These are phyloP conservation scores for Sclerotinia minor DNA, from an alignment of 2,329 filamentous ascomycete species.

Conservation along the genomic window DNA sequence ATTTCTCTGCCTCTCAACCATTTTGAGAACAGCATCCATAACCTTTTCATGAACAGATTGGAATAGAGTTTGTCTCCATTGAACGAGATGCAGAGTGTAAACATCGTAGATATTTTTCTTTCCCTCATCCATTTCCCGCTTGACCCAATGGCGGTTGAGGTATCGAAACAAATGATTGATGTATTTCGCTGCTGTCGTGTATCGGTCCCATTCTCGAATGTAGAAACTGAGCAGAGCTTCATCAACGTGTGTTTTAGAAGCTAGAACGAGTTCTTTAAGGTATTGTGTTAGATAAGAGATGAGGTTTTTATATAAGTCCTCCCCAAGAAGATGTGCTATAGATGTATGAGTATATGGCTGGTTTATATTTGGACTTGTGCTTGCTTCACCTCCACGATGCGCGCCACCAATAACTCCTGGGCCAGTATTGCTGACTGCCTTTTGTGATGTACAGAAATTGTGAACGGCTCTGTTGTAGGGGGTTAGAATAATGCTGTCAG, in stretches of 20 bases:
- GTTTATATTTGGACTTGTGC: slow-evolving; percentile 25
- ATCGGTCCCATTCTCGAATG: slow-evolving; percentile 94
- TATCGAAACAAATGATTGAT: slow-evolving; percentile 97
- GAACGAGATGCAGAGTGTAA: slow-evolving; percentile 92
- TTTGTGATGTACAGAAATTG: slow-evolving; percentile 99
- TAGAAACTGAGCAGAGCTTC: slow-evolving; percentile 91
- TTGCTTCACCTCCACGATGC: slow-evolving; percentile 67
- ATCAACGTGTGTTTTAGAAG: slow-evolving; percentile 79
- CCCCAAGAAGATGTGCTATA: slow-evolving; percentile 85
- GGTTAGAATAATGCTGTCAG: slow-evolving; percentile 43
- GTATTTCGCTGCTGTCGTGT: slow-evolving; percentile 93
- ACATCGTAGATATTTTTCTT: slow-evolving; percentile 99
- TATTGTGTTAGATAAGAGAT: slow-evolving; percentile 81
- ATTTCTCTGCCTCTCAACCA: slow-evolving; percentile 95
- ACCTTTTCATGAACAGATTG: slow-evolving; percentile 79
- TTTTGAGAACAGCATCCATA: slow-evolving; percentile 90
- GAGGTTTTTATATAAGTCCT: slow-evolving; percentile 92
- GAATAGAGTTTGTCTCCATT: slow-evolving; percentile 93
- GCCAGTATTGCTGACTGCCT: slow-evolving; percentile 67
- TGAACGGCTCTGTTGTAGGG: slow-evolving; percentile 70
- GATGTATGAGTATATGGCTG: slow-evolving; percentile 28
- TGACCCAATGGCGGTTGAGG: slow-evolving; percentile 97
- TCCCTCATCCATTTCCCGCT: slow-evolving; percentile 96
- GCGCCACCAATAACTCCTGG: slow-evolving; percentile 51
- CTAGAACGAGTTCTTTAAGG: slow-evolving; percentile 65